phyloP scores from a whole-genome alignment of 106 monocot genomes.

The Amphibolis antarctica region DNA sequence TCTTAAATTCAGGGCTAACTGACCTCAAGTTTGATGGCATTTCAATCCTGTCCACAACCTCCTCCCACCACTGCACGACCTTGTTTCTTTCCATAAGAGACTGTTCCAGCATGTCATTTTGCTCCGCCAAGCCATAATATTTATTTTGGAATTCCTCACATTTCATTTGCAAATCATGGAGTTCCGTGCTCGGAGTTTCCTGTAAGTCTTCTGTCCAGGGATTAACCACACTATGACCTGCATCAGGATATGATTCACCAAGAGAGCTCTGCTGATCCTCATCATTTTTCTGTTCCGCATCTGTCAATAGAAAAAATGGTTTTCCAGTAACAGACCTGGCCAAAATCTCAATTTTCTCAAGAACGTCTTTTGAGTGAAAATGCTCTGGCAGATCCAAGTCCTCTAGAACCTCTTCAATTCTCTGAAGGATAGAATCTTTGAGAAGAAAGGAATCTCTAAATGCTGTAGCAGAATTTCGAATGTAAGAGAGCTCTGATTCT shows the following conservation, averaged over 20 bases:
- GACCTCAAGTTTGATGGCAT: slow-evolving; percentile 52
- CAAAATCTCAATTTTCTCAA: slow-evolving; percentile 81
- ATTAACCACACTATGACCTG: slow-evolving; percentile 19
- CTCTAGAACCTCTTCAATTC: slow-evolving; percentile 89
- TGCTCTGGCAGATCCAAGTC: slow-evolving; percentile 78
- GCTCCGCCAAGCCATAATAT: slow-evolving; percentile 81
- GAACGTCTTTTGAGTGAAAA: slow-evolving; percentile 69
- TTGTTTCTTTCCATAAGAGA: slow-evolving; percentile 75
- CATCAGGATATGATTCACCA: slow-evolving; percentile 38
- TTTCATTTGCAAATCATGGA: slow-evolving; percentile 55
- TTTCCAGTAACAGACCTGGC: slow-evolving; percentile 37
- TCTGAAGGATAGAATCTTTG: slow-evolving; percentile 89
- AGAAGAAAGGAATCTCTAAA: slow-evolving; percentile 93
- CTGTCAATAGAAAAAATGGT: slow-evolving; percentile 25
- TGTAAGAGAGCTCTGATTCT: slow-evolving; percentile 97
- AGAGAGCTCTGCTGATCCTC: slow-evolving; percentile 24
- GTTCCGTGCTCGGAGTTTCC: slow-evolving; percentile 16
- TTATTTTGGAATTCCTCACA: slow-evolving; percentile 62
- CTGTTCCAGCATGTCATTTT: slow-evolving; percentile 91
- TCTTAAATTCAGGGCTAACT: slow-evolving; percentile 46
- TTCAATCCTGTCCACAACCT: slow-evolving; percentile 49
- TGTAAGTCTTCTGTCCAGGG: slow-evolving; percentile 23
- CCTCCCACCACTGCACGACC: slow-evolving; percentile 78
- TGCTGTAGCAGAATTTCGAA: slow-evolving; percentile 84
- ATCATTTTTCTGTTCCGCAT: too few relatives aligned